These are phyloP conservation scores for Fusarium agapanthi DNA, from an alignment of 2,329 filamentous ascomycete genomes.

Conservation along the genomic window DNA sequence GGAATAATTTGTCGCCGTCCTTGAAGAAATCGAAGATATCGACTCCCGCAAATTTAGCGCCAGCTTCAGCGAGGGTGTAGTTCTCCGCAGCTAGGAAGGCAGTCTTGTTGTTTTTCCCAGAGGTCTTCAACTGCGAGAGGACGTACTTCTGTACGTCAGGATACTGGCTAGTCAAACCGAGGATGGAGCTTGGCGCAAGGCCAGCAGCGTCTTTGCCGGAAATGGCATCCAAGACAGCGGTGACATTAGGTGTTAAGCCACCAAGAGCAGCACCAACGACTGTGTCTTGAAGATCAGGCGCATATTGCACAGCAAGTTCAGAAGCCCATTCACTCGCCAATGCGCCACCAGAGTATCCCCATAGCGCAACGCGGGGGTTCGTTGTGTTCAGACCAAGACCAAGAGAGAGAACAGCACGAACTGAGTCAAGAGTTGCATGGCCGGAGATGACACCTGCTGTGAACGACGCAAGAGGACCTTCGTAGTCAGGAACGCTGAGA, in stretches of 20 bases:
- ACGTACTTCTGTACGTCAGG: conserved; percentile 28
- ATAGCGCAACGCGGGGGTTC: conserved; percentile 51
- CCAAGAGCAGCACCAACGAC: conserved; percentile 60
- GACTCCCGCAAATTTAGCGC: conserved; percentile 4
- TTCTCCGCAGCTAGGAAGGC: conserved; percentile 32
- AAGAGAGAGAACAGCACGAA: conserved; percentile 52
- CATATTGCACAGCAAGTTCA: conserved; percentile 61
- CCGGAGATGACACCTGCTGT: conserved; percentile 54
- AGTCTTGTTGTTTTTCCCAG: conserved; percentile 29
- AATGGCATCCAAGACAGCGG: conserved; percentile 46
- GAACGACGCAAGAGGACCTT: conserved; percentile 56
- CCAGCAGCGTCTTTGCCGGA: conserved; percentile 42
- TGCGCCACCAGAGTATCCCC: conserved; percentile 66
- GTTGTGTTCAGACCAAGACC: conserved; percentile 43
- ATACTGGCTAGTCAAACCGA: conserved; percentile 36
- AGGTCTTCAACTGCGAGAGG: conserved; percentile 29
- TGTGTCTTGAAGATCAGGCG: conserved; percentile 55
- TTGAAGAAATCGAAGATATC: conserved; percentile 32
- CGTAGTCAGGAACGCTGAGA: conserved; percentile 57
- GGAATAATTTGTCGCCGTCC: background rate
- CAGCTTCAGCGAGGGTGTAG: conserved; percentile 13
- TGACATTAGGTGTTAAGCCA: conserved; percentile 55
- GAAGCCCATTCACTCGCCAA: conserved; percentile 62
- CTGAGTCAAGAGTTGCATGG: conserved; percentile 55
- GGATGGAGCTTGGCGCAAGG: conserved; percentile 26